Percentiles rank a stretch among this genome's conserved stretches.
phyloP scores from a whole-genome alignment of 768 basidiomycete species.

The Leccinum variicolor region DNA sequence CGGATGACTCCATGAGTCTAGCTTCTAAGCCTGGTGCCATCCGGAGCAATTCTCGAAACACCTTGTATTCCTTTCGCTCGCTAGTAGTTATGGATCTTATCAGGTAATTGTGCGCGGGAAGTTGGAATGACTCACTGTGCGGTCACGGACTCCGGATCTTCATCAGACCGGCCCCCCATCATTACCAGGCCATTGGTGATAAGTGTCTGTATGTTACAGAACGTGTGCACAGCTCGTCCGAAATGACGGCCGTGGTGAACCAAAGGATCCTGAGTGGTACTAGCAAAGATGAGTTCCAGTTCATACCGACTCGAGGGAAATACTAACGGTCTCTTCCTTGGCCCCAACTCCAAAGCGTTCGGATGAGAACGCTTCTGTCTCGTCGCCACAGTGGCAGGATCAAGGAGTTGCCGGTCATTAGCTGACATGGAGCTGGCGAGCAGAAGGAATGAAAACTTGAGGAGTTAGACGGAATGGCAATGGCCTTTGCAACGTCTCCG shows the following conservation, averaged over 20 bases:
- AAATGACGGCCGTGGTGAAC: background rate
- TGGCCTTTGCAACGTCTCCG: too few species aligned
- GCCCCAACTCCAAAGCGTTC: background rate
- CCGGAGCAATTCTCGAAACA: background rate
- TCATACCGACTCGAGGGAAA: background rate
- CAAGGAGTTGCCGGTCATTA: background rate
- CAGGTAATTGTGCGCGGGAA: too few species aligned
- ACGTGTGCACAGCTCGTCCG: background rate
- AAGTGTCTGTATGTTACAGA: background rate
- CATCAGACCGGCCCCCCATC: background rate
- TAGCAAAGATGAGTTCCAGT: background rate
- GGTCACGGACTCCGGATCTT: background rate
- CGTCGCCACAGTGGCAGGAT: background rate
- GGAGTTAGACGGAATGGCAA: too few species aligned
- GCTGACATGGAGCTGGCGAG: background rate
- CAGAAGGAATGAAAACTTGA: too few species aligned
- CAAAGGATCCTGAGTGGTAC: background rate
- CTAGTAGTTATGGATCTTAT: background rate
- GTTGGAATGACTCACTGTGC: background rate
- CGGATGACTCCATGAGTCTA: background rate
- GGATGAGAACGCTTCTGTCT: background rate
- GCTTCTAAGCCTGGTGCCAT: background rate
- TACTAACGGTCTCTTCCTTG: background rate
- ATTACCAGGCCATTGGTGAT: background rate
- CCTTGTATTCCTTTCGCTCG: background rate